Evolutionary conservation across 345 rosid species (phyloP).

Genomic region (Sisymbrium altissimum): DNA sequence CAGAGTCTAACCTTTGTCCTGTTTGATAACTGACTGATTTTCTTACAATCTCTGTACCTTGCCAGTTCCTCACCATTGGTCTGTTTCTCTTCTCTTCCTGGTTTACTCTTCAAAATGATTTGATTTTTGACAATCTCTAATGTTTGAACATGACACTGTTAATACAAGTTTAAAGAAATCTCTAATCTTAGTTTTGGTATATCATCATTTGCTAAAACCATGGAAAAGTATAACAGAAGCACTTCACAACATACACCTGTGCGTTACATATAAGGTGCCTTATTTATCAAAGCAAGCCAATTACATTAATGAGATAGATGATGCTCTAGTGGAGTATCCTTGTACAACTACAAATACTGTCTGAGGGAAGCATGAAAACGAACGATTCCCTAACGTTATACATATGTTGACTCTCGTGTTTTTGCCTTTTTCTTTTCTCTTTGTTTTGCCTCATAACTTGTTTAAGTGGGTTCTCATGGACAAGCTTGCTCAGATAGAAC

Average conservation of each 20-base stretch:
- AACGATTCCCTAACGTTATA: neutral
- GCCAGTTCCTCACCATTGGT: neutral
- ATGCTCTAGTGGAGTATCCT: constrained; percentile 8
- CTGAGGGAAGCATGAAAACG: too few relatives aligned
- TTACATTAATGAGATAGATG: constrained; percentile 17
- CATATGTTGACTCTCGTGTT: neutral
- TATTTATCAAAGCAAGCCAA: neutral
- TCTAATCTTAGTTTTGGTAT: neutral
- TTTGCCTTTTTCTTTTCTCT: neutral
- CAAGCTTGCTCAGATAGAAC: constrained; percentile 84
- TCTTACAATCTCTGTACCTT: neutral
- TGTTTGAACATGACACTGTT: neutral
- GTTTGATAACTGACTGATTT: neutral
- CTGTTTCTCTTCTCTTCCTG: neutral
- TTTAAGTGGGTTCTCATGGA: constrained; percentile 50
- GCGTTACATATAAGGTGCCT: neutral
- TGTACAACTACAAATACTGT: neutral
- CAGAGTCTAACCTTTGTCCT: too few relatives aligned
- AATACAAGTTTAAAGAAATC: neutral
- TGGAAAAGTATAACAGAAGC: neutral
- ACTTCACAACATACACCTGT: neutral
- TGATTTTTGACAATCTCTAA: neutral
- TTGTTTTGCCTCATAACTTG: neutral
- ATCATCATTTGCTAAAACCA: neutral
- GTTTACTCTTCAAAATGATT: neutral